These are phyloP conservation scores for Alisma plantagoaquatica DNA, from an alignment of 106 monocot genomes.

Conservation along the genomic window DNA sequence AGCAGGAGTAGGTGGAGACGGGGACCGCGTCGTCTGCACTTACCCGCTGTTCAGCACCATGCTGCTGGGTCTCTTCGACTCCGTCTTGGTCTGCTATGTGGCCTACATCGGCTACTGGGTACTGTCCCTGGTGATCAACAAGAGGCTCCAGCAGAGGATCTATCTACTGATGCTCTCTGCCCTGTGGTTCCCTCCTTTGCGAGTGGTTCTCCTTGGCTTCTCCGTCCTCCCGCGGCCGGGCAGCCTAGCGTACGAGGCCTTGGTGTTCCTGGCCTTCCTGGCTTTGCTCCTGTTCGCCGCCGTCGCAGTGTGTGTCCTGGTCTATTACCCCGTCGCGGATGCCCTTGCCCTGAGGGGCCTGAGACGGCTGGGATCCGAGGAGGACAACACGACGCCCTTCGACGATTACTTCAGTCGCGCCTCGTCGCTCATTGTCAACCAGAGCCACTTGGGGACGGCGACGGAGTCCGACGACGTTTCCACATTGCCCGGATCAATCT, in stretches of 20 bases:
- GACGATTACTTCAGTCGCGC: slow-evolving; percentile 48
- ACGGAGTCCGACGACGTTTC: slow-evolving; percentile 56
- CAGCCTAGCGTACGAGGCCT: slow-evolving; percentile 24
- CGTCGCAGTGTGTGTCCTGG: slow-evolving; percentile 60
- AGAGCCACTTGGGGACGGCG: slow-evolving; percentile 19
- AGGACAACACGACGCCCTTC: slow-evolving; percentile 31
- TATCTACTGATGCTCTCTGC: slow-evolving; percentile 43
- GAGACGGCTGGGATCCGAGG: slow-evolving; percentile 26
- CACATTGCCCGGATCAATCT: slow-evolving; percentile 55
- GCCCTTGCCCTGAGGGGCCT: slow-evolving; percentile 45
- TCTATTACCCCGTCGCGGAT: slow-evolving; percentile 70
- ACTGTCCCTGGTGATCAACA: slow-evolving; percentile 68
- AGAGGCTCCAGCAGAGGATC: slow-evolving; percentile 45
- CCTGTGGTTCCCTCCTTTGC: slow-evolving; percentile 32
- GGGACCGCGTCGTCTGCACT: slow-evolving; percentile 25
- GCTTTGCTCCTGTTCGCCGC: slow-evolving; percentile 31
- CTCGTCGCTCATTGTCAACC: slow-evolving; percentile 27
- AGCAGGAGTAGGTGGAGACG: no score
- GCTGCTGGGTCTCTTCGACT: slow-evolving; percentile 51
- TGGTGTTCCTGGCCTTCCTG: slow-evolving; percentile 65
- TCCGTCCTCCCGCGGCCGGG: slow-evolving; percentile 50
- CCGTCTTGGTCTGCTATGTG: slow-evolving; percentile 41
- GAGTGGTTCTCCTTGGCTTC: slow-evolving; percentile 44
- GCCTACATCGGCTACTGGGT: slow-evolving; percentile 33
- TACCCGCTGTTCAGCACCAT: slow-evolving; percentile 66